These are phyloP conservation scores for Ascochyta clinopodiicola DNA, from an alignment of 2,329 filamentous ascomycete species.

Conservation along the genomic window DNA sequence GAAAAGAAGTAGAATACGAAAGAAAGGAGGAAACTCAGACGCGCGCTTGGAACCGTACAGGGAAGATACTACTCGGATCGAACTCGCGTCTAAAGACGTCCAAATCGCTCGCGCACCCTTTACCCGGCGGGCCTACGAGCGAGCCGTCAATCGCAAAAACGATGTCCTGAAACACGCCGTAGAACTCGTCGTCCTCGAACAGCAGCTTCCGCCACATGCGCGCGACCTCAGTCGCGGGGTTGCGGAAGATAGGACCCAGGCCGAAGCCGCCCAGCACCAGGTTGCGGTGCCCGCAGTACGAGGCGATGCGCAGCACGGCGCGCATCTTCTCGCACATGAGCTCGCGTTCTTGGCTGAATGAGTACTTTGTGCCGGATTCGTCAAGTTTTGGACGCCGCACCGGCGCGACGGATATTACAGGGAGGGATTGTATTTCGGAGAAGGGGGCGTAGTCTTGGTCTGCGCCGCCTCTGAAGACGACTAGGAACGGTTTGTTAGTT, in stretches of 20 bases:
- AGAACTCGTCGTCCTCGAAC: conserved; percentile 53
- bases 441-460: conserved; percentile 53
- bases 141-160: conserved; percentile 54
- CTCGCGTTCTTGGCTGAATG: conserved; percentile 73
- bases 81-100: conserved; percentile 52
- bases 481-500: conserved; percentile 43
- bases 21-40: conserved; percentile 12
- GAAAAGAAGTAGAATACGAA: too few relatives aligned
- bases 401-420: conserved; percentile 76
- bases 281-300: conserved; percentile 47
- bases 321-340: conserved; percentile 77
- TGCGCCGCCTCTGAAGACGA: conserved; percentile 73
- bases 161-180: conserved; percentile 52
- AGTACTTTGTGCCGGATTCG: conserved; percentile 70
- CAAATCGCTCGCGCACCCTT: conserved; percentile 45
- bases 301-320: conserved; percentile 72
- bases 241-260: conserved; percentile 53
- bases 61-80: conserved; percentile 48
- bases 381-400: conserved; percentile 76
- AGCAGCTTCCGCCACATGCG: conserved; percentile 54
- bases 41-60: conserved; percentile 35
- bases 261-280: conserved; percentile 55
- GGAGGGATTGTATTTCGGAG: conserved; percentile 62
- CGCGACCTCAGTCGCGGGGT: conserved; percentile 52
- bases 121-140: conserved; percentile 38